Conservation (phyloP, 805 yeast genomes). For the Saitoella complicata region DNA sequence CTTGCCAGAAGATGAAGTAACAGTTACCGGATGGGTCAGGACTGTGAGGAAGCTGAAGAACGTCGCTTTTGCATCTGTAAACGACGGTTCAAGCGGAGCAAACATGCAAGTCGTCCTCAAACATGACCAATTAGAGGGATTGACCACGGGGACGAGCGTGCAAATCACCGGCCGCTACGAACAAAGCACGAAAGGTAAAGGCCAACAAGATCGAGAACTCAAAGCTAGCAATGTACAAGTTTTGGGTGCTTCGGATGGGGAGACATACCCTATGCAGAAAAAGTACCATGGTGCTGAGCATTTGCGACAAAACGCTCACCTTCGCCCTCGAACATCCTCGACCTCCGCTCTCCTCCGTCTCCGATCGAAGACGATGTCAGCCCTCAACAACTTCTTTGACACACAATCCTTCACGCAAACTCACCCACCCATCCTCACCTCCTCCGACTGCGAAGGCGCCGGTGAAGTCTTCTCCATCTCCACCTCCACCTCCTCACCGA, state of each 20-base stretch:
- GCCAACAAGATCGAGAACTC: not conserved
- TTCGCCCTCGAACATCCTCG: slow-evolving; percentile 59
- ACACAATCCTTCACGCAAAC: slow-evolving; percentile 47
- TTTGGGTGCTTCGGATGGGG: slow-evolving; percentile 12
- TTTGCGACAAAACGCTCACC: slow-evolving; percentile 55
- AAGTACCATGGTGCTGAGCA: slow-evolving; percentile 51
- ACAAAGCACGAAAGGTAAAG: slow-evolving; percentile 8
- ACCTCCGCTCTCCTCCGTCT: slow-evolving; percentile 52
- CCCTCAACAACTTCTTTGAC: slow-evolving; percentile 39
- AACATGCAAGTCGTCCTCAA: slow-evolving; percentile 38
- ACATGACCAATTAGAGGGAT: slow-evolving; percentile 15
- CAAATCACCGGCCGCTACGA: slow-evolving; percentile 5
- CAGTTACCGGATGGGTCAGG: slow-evolving; percentile 58
- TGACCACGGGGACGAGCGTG: slow-evolving; percentile 13
- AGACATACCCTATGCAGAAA: slow-evolving; percentile 65
- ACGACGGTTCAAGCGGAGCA: slow-evolving; percentile 54
- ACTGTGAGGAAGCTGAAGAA: slow-evolving; percentile 59
- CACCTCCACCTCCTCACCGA: slow-evolving; percentile 15
- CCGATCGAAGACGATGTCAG: slow-evolving; percentile 48
- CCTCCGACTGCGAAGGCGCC: slow-evolving; percentile 94
- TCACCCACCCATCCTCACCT: slow-evolving; percentile 71
- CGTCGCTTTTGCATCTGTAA: slow-evolving; percentile 60
- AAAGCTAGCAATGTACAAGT: not conserved
- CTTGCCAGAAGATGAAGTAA: slow-evolving; percentile 14
- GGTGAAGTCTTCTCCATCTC: slow-evolving; percentile 69